phyloP scores from a whole-genome alignment of 1,284 basidiomycete genomes.

The Violaceomyces palustris region DNA sequence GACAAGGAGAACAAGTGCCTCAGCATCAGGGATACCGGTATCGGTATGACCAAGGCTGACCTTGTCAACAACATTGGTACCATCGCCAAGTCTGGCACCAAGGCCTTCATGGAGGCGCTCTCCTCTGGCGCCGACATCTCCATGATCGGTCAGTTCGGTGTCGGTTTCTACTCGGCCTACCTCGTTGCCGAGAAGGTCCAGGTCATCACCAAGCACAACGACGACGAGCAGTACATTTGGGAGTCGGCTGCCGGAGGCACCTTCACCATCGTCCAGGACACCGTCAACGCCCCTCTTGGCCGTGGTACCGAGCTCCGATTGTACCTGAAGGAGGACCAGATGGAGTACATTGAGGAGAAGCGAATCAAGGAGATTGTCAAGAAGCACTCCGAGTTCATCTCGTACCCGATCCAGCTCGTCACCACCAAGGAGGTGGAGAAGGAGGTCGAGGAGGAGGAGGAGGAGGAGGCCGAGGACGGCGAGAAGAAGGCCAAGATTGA shows the following conservation, averaged over 20 bases:
- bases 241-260: conserved; percentile 98
- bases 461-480: conserved; percentile 61
- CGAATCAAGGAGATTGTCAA: conserved; percentile 99
- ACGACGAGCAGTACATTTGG: conserved; percentile 99
- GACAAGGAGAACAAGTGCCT: conserved; percentile 95
- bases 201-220: conserved; percentile 99
- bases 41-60: conserved; percentile 64
- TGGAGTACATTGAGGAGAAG: conserved; percentile 99
- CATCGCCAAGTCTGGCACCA: conserved; percentile 90
- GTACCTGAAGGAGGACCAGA: conserved; percentile 96
- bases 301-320: conserved; percentile 94
- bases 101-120: conserved; percentile 91
- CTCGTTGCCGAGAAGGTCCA: conserved; percentile 97
- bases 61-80: conserved; percentile 97
- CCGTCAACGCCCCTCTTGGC: conserved; percentile 78
- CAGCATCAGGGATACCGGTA: conserved; percentile 88
- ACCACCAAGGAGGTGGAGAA: conserved; percentile 97
- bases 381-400: conserved; percentile 99
- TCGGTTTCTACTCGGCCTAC: conserved; percentile 99
- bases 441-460: conserved; percentile 74
- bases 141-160: conserved; percentile 78
- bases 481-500: conserved; percentile 68
- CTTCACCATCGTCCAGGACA: conserved; percentile 96
- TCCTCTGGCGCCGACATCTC: conserved; percentile 71
- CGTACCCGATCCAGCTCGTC: conserved; percentile 97